phyloP scores from a whole-genome alignment of 352 stramenopile species.

The Thraustotheca clavata region DNA sequence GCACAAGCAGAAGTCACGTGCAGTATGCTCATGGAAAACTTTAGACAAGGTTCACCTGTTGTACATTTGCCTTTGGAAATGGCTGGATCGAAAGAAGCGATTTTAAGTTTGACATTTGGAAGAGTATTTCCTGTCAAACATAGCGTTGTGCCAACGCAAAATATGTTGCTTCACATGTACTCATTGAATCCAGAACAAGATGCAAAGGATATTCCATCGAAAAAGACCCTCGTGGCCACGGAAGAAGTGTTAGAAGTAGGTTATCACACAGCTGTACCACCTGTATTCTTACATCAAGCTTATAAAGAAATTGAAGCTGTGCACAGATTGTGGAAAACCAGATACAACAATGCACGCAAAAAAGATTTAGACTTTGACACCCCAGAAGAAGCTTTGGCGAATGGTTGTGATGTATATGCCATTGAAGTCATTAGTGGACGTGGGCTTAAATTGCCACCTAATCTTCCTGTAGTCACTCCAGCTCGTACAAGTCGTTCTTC shows the following conservation, averaged over 20 bases:
- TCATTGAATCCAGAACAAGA: background rate
- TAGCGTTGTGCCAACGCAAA: constrained; percentile 10
- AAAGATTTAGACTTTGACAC: background rate
- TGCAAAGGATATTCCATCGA: constrained; percentile 2
- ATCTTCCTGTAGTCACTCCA: constrained; percentile 1
- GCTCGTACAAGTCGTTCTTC: constrained; percentile 5
- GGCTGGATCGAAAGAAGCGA: background rate
- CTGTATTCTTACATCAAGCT: constrained; percentile 10
- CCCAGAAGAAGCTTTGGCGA: constrained; percentile 12
- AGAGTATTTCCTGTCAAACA: constrained; percentile 18
- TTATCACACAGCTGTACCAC: constrained; percentile 7
- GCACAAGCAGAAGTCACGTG: constrained; percentile 13
- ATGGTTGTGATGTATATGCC: constrained; percentile 17
- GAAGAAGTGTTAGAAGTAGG: constrained; percentile 20
- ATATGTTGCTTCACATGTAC: constrained; percentile 21
- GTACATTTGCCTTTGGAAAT: constrained; percentile 7
- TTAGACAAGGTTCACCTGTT: constrained; percentile 13
- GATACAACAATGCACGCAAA: constrained; percentile 20
- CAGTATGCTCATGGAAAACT: constrained; percentile 13
- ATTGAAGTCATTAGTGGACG: constrained; percentile 11
- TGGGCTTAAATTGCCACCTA: constrained; percentile 1
- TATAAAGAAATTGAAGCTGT: background rate
- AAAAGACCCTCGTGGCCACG: constrained; percentile 1
- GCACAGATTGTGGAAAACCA: constrained; percentile 12
- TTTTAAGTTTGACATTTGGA: constrained; percentile 16